Evolutionary conservation across 192 early-diverging fungal genomes (phyloP).

Genomic region (Backusella tarrabulga): DNA sequence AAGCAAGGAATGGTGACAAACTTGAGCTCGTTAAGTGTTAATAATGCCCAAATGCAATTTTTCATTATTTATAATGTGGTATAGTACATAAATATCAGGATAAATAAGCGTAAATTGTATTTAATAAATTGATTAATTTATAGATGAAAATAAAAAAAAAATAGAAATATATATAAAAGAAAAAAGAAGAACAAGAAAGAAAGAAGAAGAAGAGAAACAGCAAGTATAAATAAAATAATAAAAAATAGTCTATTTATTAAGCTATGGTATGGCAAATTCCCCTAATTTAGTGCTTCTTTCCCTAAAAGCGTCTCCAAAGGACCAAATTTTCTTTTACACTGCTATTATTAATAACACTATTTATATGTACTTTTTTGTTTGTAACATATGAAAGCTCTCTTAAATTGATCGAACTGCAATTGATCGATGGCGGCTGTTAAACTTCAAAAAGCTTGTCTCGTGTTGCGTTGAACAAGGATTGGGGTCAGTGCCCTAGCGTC

Average conservation of each 20-base stretch:
- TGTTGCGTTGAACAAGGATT: slow-evolving; percentile 1
- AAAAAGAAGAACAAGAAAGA: neutral
- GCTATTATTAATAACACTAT: neutral
- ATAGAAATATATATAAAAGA: neutral
- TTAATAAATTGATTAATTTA: neutral
- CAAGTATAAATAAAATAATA: neutral
- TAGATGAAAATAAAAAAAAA: neutral
- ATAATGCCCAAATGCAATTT: slow-evolving; percentile 23
- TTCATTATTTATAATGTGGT: neutral
- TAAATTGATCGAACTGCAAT: slow-evolving; percentile 14
- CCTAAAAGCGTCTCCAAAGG: neutral
- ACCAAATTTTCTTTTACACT: neutral
- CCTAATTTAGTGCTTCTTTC: neutral
- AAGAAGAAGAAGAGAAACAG: neutral
- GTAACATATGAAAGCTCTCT: slow-evolving; percentile 10
- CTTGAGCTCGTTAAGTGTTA: slow-evolving; percentile 9
- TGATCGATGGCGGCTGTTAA: slow-evolving; percentile 7
- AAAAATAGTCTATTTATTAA: slow-evolving; percentile 7
- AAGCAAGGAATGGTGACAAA: slow-evolving; percentile 22
- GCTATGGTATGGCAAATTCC: neutral
- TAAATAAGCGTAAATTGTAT: neutral
- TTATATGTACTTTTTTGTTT: neutral
- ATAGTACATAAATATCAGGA: slow-evolving; percentile 8
- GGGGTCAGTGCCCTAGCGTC: neutral
- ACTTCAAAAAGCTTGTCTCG: slow-evolving; percentile 1